phyloP scores from a whole-genome alignment of 2,329 filamentous ascomycete genomes.

The Tolypocladium paradoxum region DNA sequence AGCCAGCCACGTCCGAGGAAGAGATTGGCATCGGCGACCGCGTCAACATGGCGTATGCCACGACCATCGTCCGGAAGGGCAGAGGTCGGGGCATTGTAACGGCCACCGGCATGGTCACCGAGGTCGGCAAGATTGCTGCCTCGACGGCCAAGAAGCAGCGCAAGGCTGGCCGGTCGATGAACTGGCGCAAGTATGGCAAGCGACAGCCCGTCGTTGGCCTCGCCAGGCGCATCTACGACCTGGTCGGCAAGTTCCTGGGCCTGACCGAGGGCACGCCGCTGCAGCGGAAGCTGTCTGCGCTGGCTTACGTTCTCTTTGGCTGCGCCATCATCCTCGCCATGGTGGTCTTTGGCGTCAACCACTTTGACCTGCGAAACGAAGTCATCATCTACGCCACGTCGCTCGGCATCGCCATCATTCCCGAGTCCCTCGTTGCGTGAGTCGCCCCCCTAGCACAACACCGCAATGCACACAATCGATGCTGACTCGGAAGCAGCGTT shows the following conservation, averaged over 20 bases:
- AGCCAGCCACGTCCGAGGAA: slow-evolving; percentile 27
- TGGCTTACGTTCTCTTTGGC: slow-evolving; percentile 66
- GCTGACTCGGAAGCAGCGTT: slow-evolving; percentile 28
- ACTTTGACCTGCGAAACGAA: slow-evolving; percentile 38
- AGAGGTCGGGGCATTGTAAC: slow-evolving; percentile 64
- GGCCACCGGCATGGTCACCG: slow-evolving; percentile 60
- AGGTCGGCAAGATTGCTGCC: slow-evolving; percentile 59
- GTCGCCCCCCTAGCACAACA: slow-evolving; percentile 7
- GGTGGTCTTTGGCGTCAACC: slow-evolving; percentile 47
- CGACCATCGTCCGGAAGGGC: slow-evolving; percentile 62
- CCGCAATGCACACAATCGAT: neutral
- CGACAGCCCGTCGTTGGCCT: slow-evolving; percentile 36
- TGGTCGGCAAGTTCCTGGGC: slow-evolving; percentile 48
- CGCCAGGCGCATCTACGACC: slow-evolving; percentile 34
- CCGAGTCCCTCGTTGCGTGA: slow-evolving; percentile 52
- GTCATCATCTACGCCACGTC: slow-evolving; percentile 49
- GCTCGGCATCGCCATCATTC: slow-evolving; percentile 51
- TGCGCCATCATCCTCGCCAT: slow-evolving; percentile 51
- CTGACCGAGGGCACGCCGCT: slow-evolving; percentile 62
- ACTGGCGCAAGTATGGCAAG: slow-evolving; percentile 42
- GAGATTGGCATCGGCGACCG: slow-evolving; percentile 60
- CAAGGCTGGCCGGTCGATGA: slow-evolving; percentile 44
- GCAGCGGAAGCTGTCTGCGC: slow-evolving; percentile 65
- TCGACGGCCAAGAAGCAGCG: slow-evolving; percentile 41
- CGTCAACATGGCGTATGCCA: slow-evolving; percentile 65